Evolutionary conservation across 2,329 filamentous ascomycete genomes (phyloP).

Genomic region (Ophiocordyceps sinensis): DNA sequence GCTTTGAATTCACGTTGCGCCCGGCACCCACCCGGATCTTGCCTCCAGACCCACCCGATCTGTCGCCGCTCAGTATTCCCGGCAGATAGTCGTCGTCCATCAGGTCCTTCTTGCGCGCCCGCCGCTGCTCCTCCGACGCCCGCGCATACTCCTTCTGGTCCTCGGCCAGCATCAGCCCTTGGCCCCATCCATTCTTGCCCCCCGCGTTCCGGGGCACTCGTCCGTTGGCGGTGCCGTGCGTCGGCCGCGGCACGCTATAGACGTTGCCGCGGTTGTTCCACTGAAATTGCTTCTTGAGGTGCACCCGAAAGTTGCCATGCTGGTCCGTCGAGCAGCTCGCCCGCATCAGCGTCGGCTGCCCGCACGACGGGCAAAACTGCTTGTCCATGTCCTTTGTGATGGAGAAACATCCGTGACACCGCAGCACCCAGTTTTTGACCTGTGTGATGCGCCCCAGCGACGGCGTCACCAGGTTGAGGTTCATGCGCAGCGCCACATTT

Average conservation of each 20-base stretch:
- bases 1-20: constrained; percentile 69
- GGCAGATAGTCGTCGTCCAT: constrained; percentile 96
- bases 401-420: constrained; percentile 88
- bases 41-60: constrained; percentile 42
- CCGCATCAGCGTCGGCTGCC: constrained; percentile 72
- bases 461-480: constrained; percentile 75
- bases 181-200: constrained; percentile 79
- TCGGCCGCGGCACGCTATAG: constrained; percentile 84
- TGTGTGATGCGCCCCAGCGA: constrained; percentile 66
- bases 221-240: constrained; percentile 66
- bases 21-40: constrained; percentile 74
- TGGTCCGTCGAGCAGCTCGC: constrained; percentile 74
- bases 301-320: constrained; percentile 67
- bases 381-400: constrained; percentile 70
- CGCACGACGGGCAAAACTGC: constrained; percentile 89
- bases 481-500: constrained; percentile 89
- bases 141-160: constrained; percentile 87
- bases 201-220: constrained; percentile 56
- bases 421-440: constrained; percentile 76
- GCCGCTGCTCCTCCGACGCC: constrained; percentile 47
- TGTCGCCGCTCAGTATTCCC: constrained; percentile 66
- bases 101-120: constrained; percentile 59
- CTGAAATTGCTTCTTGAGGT: constrained; percentile 90
- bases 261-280: constrained; percentile 89
- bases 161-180: constrained; percentile 70